A percentile compares a stretch with the other conserved stretches of the same genome.
Evolutionary conservation across 2,329 filamentous ascomycete species (phyloP).

Genomic region (Colletotrichum sp.): DNA sequence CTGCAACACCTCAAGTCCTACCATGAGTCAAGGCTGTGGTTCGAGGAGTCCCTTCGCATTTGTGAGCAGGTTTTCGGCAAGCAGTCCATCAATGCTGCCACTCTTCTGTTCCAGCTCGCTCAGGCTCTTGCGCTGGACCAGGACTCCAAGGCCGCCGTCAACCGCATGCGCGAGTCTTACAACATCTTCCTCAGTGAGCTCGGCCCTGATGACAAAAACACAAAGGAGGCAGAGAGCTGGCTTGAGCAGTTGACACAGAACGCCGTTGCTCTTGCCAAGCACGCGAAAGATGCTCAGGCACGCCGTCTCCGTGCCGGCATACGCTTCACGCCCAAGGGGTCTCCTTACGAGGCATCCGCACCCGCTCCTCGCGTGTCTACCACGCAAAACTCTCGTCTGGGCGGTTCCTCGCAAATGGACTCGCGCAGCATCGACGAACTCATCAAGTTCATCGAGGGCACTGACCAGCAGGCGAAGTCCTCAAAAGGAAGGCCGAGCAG

Average conservation of each 20-base stretch:
- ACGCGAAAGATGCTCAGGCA: conserved; percentile 84
- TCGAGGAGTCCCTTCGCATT: conserved; percentile 87
- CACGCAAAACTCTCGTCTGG: conserved; percentile 15
- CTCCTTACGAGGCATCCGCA: conserved; percentile 57
- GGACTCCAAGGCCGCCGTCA: conserved; percentile 89
- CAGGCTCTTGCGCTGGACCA: conserved; percentile 96
- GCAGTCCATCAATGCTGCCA: conserved; percentile 90
- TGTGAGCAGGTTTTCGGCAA: conserved; percentile 91
- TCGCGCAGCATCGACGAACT: conserved; percentile 90
- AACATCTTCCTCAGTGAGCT: conserved; percentile 92
- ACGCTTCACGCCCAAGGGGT: conserved; percentile 68
- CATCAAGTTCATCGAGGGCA: conserved; percentile 91
- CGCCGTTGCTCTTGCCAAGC: conserved; percentile 92
- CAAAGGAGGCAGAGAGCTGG: conserved; percentile 97
- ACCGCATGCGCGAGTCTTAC: conserved; percentile 94
- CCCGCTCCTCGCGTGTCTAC: conserved; percentile 30
- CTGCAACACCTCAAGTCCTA: conserved; percentile 94
- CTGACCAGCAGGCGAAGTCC: conserved; percentile 54
- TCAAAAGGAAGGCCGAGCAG: conserved; percentile 61
- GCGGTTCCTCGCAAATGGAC: conserved; percentile 57
- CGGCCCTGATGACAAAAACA: conserved; percentile 92
- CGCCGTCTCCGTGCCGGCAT: conserved; percentile 75
- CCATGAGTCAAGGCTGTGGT: conserved; percentile 94
- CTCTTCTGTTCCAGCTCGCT: conserved; percentile 94
- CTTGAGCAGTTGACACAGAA: conserved; percentile 95